phyloP scores from a whole-genome alignment of 169 alveolate genomes.

The Plasmodium adleri region DNA sequence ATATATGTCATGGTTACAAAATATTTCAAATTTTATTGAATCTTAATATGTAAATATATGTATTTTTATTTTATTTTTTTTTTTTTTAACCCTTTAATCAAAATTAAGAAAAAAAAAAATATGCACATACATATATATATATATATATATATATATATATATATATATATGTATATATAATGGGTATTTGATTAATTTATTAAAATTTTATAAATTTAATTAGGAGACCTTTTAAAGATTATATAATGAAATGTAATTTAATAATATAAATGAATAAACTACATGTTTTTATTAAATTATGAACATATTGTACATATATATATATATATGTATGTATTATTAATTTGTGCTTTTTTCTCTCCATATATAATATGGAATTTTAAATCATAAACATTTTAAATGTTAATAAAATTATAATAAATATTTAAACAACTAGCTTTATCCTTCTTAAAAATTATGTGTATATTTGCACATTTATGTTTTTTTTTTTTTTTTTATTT shows the following conservation, averaged over 20 bases:
- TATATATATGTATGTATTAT: too few relatives aligned
- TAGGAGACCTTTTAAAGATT: constrained; percentile 31
- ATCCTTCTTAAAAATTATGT: too few relatives aligned
- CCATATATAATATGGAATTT: too few relatives aligned
- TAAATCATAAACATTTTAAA: too few relatives aligned
- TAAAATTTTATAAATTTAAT: constrained; percentile 13
- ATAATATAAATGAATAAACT: constrained; percentile 7
- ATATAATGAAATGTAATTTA: constrained; percentile 27
- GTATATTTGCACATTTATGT: not conserved
- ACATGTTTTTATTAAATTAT: constrained; percentile 48
- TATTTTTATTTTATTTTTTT: constrained; percentile 1
- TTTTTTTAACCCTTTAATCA: constrained; percentile 1
- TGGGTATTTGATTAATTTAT: constrained; percentile 19
- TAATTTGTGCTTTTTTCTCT: too few relatives aligned
- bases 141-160: not conserved
- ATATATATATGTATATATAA: constrained; percentile 7
- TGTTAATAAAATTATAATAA: too few relatives aligned
- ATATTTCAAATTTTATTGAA: constrained; percentile 72
- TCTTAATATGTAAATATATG: constrained; percentile 5
- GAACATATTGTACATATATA: not conserved
- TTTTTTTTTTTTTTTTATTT: too few relatives aligned
- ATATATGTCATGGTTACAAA: constrained; percentile 87
- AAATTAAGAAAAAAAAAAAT: too few relatives aligned
- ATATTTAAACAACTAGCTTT: too few relatives aligned
- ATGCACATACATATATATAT: not conserved